These are phyloP conservation scores for Tetracladium setigerum DNA, from an alignment of 495 filamentous ascomycete genomes.

Conservation along the genomic window DNA sequence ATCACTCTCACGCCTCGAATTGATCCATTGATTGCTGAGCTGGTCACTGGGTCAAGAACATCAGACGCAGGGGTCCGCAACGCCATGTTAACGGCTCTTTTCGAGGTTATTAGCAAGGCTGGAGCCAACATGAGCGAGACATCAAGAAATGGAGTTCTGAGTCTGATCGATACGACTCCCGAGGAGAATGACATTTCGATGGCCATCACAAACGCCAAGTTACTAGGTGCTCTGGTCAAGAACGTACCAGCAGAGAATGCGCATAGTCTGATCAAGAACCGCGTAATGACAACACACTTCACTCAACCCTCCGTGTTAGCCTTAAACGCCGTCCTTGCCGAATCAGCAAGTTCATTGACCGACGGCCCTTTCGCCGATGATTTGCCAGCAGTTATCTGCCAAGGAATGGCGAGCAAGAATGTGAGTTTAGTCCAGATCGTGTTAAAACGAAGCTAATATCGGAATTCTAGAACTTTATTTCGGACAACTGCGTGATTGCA, in stretches of 20 bases:
- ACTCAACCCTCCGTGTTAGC: slow-evolving; percentile 63
- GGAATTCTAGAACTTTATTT: slow-evolving; percentile 57
- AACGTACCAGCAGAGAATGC: slow-evolving; percentile 64
- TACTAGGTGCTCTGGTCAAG: slow-evolving; percentile 84
- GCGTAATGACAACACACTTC: slow-evolving; percentile 65
- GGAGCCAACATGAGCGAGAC: slow-evolving; percentile 89
- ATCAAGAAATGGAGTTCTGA: slow-evolving; percentile 72
- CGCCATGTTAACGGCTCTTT: slow-evolving; percentile 95
- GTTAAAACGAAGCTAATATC: slow-evolving; percentile 3
- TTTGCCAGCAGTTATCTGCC: slow-evolving; percentile 64
- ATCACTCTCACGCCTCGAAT: slow-evolving; percentile 95
- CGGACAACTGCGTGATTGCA: slow-evolving; percentile 85
- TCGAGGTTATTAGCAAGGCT: slow-evolving; percentile 92
- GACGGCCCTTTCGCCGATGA: slow-evolving; percentile 59
- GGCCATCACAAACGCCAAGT: slow-evolving; percentile 78
- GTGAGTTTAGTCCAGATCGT: slow-evolving; percentile 33
- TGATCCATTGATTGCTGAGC: slow-evolving; percentile 76
- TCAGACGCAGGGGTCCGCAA: slow-evolving; percentile 81
- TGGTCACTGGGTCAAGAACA: slow-evolving; percentile 90
- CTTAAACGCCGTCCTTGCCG: slow-evolving; percentile 79
- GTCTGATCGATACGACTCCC: slow-evolving; percentile 76
- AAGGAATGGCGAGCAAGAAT: slow-evolving; percentile 69
- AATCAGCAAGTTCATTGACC: slow-evolving; percentile 61
- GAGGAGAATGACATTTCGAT: slow-evolving; percentile 68
- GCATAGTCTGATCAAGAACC: slow-evolving; percentile 65